phyloP scores from a whole-genome alignment of 495 filamentous ascomycete species.

The Aspergillus bertholletiae region DNA sequence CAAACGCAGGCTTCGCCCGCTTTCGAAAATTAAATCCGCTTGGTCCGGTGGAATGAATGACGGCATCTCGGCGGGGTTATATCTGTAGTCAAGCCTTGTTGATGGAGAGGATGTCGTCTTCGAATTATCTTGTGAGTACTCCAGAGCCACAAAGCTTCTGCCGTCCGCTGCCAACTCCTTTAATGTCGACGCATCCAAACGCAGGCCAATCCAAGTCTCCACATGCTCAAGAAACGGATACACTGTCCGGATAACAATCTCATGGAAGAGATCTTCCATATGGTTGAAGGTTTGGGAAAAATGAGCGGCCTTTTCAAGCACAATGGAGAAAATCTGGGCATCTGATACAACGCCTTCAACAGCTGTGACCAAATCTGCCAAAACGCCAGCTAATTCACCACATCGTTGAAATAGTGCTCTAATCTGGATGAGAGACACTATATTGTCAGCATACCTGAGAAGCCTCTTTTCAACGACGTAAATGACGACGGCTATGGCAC shows the following conservation, averaged over 20 bases:
- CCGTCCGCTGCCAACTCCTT: constrained; percentile 41
- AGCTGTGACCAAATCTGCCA: constrained; percentile 56
- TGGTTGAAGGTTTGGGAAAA: constrained; percentile 60
- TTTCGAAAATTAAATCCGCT: constrained; percentile 68
- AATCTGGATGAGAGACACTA: constrained; percentile 57
- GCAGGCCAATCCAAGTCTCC: constrained; percentile 75
- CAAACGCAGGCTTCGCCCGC: constrained; percentile 70
- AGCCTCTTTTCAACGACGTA: constrained; percentile 39
- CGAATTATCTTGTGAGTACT: constrained; percentile 42
- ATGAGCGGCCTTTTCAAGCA: constrained; percentile 61
- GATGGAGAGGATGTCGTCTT: constrained; percentile 52
- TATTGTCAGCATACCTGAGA: constrained; percentile 16
- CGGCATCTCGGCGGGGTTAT: constrained; percentile 60
- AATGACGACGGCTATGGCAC: constrained; percentile 30
- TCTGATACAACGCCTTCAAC: constrained; percentile 55
- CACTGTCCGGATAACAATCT: constrained; percentile 62
- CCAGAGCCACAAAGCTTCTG: constrained; percentile 58
- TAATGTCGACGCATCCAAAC: constrained; percentile 46
- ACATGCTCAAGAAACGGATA: constrained; percentile 67
- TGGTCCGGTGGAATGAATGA: constrained; percentile 63
- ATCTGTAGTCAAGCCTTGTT: constrained; percentile 54
- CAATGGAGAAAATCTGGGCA: constrained; percentile 62
- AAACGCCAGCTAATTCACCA: constrained; percentile 56
- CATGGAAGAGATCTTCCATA: constrained; percentile 59
- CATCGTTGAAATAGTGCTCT: constrained; percentile 62